Conservation (phyloP, 106 monocot species). For the Phalaenopsis aphrodite region DNA sequence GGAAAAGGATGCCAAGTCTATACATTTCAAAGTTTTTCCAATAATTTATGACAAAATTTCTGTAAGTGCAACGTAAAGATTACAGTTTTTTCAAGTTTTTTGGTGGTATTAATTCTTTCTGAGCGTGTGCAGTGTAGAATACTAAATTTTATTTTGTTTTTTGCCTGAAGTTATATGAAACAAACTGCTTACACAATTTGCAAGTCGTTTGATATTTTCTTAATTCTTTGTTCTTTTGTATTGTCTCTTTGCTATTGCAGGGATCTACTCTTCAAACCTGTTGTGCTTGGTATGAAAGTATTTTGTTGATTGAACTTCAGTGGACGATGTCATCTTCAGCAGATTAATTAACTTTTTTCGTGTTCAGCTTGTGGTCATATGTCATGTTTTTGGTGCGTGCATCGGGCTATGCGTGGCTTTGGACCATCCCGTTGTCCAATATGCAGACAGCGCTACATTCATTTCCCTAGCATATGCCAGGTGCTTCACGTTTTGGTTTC, state of each 20-base stretch:
- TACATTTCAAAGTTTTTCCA: too few species aligned
- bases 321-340: neutral
- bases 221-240: neutral
- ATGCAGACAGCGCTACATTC: constrained; percentile 60
- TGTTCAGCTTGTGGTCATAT: constrained; percentile 82
- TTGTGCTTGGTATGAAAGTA: constrained; percentile 54
- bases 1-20: too few species aligned
- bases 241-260: constrained; percentile 22
- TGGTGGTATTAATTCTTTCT: neutral
- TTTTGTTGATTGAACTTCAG: neutral
- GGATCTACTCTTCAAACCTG: constrained; percentile 63
- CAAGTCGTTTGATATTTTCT: neutral
- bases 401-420: constrained; percentile 51
- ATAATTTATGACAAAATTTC: too few species aligned
- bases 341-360: neutral
- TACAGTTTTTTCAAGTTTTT: too few species aligned
- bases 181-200: neutral
- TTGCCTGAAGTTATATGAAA: too few species aligned
- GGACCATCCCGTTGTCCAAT: constrained; percentile 54
- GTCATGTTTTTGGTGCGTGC: constrained; percentile 95
- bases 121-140: neutral
- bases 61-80: too few species aligned
- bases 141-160: neutral
- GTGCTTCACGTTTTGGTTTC: constrained; percentile 58
- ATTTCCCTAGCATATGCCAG: constrained; percentile 79